A percentile compares a stretch with the other conserved stretches of the same genome.
These are phyloP conservation scores for Erythrobasidium hasegawianum DNA, from an alignment of 1,284 basidiomycete species.

Conservation along the genomic window DNA sequence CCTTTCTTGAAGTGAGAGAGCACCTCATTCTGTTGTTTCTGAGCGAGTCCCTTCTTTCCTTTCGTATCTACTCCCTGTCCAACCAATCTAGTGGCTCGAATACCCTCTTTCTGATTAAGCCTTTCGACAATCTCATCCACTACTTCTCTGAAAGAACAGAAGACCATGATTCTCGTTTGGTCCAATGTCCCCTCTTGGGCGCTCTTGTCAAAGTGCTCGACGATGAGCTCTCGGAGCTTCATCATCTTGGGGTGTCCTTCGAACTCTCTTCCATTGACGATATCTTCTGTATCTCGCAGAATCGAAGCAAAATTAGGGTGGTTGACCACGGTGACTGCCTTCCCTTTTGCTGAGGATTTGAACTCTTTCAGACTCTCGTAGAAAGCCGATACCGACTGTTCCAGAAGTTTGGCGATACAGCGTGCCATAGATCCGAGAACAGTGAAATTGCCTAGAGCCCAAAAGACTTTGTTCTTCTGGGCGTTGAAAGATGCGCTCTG, in stretches of 20 bases:
- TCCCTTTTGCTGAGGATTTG: conserved; percentile 45
- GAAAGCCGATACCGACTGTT: conserved; percentile 30
- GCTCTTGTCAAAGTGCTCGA: conserved; percentile 71
- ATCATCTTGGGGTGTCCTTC: conserved; percentile 89
- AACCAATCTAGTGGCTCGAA: conserved; percentile 78
- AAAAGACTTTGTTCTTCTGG: conserved; percentile 6
- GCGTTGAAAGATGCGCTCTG: conserved; percentile 14
- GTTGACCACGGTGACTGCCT: conserved; percentile 53
- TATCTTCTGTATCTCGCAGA: conserved; percentile 61
- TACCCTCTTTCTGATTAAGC: conserved; percentile 62
- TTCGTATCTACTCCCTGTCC: conserved; percentile 84
- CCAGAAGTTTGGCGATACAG: conserved; percentile 36
- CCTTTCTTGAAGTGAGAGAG: conserved; percentile 83
- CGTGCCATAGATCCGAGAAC: conserved; percentile 34
- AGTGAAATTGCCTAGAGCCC: conserved; percentile 6
- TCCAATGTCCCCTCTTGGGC: conserved; percentile 53
- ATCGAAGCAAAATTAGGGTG: conserved; percentile 62
- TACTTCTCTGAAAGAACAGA: conserved; percentile 80
- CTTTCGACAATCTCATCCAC: conserved; percentile 78
- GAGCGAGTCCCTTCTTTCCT: conserved; percentile 80
- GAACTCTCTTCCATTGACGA: conserved; percentile 53
- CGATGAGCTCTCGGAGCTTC: conserved; percentile 66
- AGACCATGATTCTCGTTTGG: conserved; percentile 87
- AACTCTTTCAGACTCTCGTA: conserved; percentile 47
- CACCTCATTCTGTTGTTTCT: conserved; percentile 86